Percentiles rank a stretch among this genome's conserved stretches.
Conservation (phyloP, 768 basidiomycete genomes). For the Lyophyllum shimeji region DNA sequence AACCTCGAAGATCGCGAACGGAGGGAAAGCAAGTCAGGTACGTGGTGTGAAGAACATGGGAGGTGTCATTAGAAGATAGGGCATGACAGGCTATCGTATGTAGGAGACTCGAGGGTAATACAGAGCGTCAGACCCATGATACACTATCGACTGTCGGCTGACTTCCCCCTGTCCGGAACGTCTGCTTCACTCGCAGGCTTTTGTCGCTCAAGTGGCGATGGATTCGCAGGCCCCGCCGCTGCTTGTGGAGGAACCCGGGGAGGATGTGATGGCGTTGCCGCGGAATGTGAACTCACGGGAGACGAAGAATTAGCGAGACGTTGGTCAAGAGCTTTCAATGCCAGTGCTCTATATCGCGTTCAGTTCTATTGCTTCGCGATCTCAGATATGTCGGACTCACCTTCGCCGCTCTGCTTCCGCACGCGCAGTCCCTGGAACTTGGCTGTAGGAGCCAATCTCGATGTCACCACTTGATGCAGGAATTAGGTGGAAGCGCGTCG, state of each 20-base stretch:
- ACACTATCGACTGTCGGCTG: conserved; percentile 27
- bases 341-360: conserved; percentile 72
- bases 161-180: conserved; percentile 29
- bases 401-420: conserved; percentile 96
- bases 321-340: conserved; percentile 95
- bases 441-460: conserved; percentile 70
- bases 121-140: conserved; percentile 1
- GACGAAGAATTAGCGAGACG: conserved; percentile 71
- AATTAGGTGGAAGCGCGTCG: conserved; percentile 73
- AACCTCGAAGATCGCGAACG: too few relatives aligned
- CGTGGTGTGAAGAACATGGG: conserved; percentile 10
- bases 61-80: conserved; percentile 11
- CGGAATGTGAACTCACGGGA: conserved; percentile 35
- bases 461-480: conserved; percentile 62
- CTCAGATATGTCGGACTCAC: conserved; percentile 39
- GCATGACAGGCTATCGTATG: conserved; percentile 13
- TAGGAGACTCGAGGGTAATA: conserved; percentile 4
- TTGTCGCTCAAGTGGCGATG: conserved; percentile 25
- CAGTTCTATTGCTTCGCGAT: background rate
- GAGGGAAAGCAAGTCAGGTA: background rate
- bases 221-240: conserved; percentile 23
- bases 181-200: conserved; percentile 37
- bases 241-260: conserved; percentile 33
- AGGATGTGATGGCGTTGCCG: conserved; percentile 28
- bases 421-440: conserved; percentile 83